Evolutionary conservation across 164 flowering plant genomes (phyloP).

Genomic region (Protea cynaroides): DNA sequence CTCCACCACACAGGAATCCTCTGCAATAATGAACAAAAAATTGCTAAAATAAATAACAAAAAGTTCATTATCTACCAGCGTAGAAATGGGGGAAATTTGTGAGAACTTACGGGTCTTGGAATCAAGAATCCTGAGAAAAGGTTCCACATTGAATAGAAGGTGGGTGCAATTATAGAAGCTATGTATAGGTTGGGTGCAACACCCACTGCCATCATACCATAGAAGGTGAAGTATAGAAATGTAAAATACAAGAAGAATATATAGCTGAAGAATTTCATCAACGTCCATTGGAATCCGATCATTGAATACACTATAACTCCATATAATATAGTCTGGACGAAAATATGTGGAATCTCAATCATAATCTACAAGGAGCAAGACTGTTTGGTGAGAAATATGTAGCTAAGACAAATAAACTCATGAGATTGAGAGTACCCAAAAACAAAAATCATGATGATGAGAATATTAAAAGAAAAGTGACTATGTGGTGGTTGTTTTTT

Average conservation of each 20-base stretch:
- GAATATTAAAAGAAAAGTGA: neutral
- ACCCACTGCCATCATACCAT: conserved; percentile 56
- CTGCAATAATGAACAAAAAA: conserved; percentile 18
- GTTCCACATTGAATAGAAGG: conserved; percentile 35
- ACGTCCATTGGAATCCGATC: conserved; percentile 57
- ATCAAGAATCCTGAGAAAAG: conserved; percentile 42
- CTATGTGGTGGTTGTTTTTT: too few species aligned
- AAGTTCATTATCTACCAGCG: too few species aligned
- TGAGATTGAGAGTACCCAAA: too few species aligned
- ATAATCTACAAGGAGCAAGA: conserved; percentile 21
- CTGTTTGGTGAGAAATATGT: neutral
- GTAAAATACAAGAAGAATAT: conserved; percentile 48
- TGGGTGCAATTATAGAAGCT: conserved; percentile 24
- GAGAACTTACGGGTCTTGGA: conserved; percentile 25
- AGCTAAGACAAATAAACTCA: neutral
- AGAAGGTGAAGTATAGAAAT: conserved; percentile 44
- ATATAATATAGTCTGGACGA: conserved; percentile 30
- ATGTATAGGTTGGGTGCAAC: conserved; percentile 44
- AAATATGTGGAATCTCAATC: conserved; percentile 38
- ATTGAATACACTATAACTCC: conserved; percentile 42
- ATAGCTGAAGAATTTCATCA: conserved; percentile 44
- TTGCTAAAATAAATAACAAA: neutral
- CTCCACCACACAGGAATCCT: conserved; percentile 24
- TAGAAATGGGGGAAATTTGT: too few species aligned
- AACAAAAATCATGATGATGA: neutral